Conservation (phyloP, 768 basidiomycete species). For the Mycena rosella region DNA sequence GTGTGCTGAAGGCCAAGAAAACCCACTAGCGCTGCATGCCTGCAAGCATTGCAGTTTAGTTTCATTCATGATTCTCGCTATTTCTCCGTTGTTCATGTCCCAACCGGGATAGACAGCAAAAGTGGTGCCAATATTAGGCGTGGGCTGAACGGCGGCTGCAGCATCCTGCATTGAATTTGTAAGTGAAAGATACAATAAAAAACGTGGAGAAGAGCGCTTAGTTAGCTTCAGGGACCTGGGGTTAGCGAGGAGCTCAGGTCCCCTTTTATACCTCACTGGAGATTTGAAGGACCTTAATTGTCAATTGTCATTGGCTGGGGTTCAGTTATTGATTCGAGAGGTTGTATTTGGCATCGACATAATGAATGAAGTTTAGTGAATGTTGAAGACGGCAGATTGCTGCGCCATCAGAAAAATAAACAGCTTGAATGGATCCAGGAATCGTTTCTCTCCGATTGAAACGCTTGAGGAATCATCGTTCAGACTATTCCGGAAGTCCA, state of each 20-base stretch:
- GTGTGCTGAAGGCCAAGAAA: not conserved
- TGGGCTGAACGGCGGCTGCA: not conserved
- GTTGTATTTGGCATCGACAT: too few relatives aligned
- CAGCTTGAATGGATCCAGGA: too few relatives aligned
- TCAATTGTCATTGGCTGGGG: too few relatives aligned
- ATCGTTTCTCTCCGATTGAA: too few relatives aligned
- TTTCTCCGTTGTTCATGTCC: constrained; percentile 4
- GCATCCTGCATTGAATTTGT: constrained; percentile 4
- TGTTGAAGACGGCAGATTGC: too few relatives aligned
- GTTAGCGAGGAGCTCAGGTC: not conserved
- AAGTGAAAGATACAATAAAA: not conserved
- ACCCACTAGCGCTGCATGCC: constrained; percentile 3
- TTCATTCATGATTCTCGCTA: not conserved
- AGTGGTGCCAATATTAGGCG: not conserved
- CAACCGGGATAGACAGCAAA: constrained; percentile 17
- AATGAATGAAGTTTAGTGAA: too few relatives aligned
- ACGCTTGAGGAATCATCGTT: too few relatives aligned
- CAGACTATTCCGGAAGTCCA: too few relatives aligned
- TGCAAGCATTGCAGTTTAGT: constrained; percentile 3
- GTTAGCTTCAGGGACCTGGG: constrained; percentile 2
- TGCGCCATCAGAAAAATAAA: too few relatives aligned
- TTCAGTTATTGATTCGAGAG: too few relatives aligned
- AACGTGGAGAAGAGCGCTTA: not conserved
- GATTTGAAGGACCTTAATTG: too few relatives aligned
- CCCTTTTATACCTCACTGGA: constrained; percentile 1